Conservation (phyloP, 192 early-diverging fungal species). For the Coemansia sp. region DNA sequence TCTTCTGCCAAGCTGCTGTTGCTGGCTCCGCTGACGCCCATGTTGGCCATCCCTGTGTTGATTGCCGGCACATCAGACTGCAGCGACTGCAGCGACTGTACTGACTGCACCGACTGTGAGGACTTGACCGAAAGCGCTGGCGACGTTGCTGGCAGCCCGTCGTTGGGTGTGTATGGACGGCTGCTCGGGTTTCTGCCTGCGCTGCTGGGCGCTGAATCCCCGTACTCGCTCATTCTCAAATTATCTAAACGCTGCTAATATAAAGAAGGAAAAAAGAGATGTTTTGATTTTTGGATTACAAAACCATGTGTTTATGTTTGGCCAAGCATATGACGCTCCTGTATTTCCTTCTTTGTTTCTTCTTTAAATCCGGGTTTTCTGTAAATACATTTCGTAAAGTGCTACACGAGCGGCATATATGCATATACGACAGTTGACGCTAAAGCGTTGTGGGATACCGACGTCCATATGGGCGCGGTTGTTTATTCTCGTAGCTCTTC, state of each 20-base stretch:
- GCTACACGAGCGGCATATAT: background rate
- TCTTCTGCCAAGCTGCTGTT: conserved; percentile 39
- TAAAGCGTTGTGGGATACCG: conserved; percentile 48
- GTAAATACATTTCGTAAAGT: background rate
- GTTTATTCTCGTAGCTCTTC: conserved; percentile 43
- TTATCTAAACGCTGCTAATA: background rate
- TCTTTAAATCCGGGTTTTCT: background rate
- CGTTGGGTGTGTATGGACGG: conserved; percentile 51
- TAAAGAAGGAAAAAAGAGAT: background rate
- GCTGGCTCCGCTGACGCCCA: conserved; percentile 47
- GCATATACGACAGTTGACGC: conserved; percentile 22
- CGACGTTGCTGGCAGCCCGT: conserved; percentile 33
- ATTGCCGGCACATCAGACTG: conserved; percentile 48
- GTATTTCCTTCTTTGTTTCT: background rate
- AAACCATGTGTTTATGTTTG: background rate
- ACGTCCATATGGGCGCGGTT: conserved; percentile 52
- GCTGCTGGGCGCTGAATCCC: conserved; percentile 42
- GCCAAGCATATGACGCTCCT: background rate
- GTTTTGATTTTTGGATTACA: background rate
- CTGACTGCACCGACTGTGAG: conserved; percentile 42
- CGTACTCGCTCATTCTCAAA: conserved; percentile 54
- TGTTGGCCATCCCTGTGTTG: conserved; percentile 53
- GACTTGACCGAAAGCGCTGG: conserved; percentile 49
- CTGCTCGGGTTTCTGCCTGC: conserved; percentile 40
- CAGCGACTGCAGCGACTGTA: conserved; percentile 48